These are phyloP conservation scores for Verticillium klebahnii DNA, from an alignment of 2,329 filamentous ascomycete species.

Conservation along the genomic window DNA sequence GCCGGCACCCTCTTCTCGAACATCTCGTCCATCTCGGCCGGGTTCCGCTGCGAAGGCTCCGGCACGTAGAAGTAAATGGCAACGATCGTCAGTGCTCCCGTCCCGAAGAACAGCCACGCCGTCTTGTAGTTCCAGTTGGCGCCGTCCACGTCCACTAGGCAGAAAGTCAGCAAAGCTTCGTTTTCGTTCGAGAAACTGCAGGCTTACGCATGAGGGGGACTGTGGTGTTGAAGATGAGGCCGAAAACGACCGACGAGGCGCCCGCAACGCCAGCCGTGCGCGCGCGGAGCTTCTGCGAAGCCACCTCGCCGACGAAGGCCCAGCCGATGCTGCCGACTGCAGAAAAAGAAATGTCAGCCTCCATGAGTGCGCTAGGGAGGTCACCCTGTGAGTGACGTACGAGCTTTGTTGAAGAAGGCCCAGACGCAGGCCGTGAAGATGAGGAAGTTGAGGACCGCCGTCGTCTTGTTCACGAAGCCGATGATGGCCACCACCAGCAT, in stretches of 20 bases:
- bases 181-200: no score
- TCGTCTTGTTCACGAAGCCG: conserved; percentile 9
- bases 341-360: not conserved
- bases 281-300: conserved; percentile 25
- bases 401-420: conserved; percentile 12
- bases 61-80: conserved; percentile 17
- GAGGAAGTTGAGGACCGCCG: conserved; percentile 10
- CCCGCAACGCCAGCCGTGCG: conserved; percentile 25
- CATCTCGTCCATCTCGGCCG: no score
- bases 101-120: conserved; percentile 22
- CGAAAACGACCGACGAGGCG: conserved; percentile 18
- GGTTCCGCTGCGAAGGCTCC: no score
- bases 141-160: conserved; percentile 19
- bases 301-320: conserved; percentile 28
- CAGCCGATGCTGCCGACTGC: conserved; percentile 20
- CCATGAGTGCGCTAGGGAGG: not conserved
- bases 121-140: conserved; percentile 26
- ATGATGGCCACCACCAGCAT: conserved; percentile 15
- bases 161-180: no score
- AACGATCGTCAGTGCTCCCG: conserved; percentile 20
- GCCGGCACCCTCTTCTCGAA: no score
- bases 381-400: not conserved
- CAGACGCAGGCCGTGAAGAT: conserved; percentile 17
- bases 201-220: conserved; percentile 22
- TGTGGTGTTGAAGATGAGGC: conserved; percentile 14